Conservation (phyloP, 2,329 filamentous ascomycete genomes). For the Chalaropsis ovoidea region DNA sequence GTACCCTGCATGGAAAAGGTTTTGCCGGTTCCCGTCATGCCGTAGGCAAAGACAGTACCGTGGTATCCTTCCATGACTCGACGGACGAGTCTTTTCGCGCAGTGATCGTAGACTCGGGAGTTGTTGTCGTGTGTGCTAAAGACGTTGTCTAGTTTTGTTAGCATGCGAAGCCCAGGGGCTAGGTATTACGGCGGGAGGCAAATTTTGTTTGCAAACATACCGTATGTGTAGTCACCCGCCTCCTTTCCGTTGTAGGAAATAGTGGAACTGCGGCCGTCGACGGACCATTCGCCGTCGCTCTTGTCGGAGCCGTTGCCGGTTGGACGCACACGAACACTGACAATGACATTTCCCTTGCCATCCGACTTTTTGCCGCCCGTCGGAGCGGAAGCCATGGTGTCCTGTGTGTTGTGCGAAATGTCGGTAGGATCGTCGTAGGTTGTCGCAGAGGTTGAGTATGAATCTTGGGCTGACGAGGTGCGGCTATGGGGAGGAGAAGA, state of each 20-base stretch:
- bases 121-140: conserved; percentile 93
- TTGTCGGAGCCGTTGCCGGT: conserved; percentile 56
- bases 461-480: conserved; percentile 84
- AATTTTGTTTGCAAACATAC: conserved; percentile 43
- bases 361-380: conserved; percentile 47
- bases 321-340: conserved; percentile 87
- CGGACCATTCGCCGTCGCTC: conserved; percentile 77
- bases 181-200: neutral
- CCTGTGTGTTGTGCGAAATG: conserved; percentile 32
- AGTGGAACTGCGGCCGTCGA: conserved; percentile 72
- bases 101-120: conserved; percentile 85
- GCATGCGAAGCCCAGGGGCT: conserved; percentile 19
- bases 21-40: conserved; percentile 99
- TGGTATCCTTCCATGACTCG: conserved; percentile 99
- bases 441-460: conserved; percentile 81
- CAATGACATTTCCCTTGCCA: conserved; percentile 85
- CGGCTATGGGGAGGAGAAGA: conserved; percentile 79
- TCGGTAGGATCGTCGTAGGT: conserved; percentile 75
- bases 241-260: conserved; percentile 81
- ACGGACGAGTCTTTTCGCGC: conserved; percentile 84
- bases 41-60: conserved; percentile 95
- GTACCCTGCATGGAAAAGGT: conserved; percentile 99
- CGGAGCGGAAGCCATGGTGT: conserved; percentile 30
- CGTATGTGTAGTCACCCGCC: conserved; percentile 85
- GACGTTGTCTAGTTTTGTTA: conserved; percentile 65